Evolutionary conservation across 495 filamentous ascomycete species (phyloP).

Genomic region (Annulohypoxylon moriforme): DNA sequence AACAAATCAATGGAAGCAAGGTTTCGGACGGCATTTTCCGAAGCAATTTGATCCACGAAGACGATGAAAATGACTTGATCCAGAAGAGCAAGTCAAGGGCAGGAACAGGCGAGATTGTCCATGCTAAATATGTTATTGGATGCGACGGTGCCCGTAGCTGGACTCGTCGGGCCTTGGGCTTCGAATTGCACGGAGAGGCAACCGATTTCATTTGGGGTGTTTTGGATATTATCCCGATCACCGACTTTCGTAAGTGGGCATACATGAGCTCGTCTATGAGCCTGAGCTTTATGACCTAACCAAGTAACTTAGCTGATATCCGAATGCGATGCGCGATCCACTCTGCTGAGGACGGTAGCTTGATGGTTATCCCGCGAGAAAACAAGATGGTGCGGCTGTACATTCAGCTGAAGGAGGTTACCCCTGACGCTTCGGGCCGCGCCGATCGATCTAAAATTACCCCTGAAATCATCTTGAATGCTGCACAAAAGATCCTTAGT

Average conservation of each 20-base stretch:
- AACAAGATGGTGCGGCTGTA: constrained; percentile 75
- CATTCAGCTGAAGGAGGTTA: constrained; percentile 73
- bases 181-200: constrained; percentile 70
- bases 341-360: constrained; percentile 68
- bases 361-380: constrained; percentile 78
- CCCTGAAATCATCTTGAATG: constrained; percentile 66
- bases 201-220: constrained; percentile 77
- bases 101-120: constrained; percentile 60
- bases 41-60: constrained; percentile 59
- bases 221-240: constrained; percentile 73
- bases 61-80: constrained; percentile 67
- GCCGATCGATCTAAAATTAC: constrained; percentile 68
- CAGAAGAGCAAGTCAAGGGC: constrained; percentile 47
- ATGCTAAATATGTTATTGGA: constrained; percentile 74
- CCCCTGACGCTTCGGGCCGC: constrained; percentile 57
- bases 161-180: constrained; percentile 68
- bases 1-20: constrained; percentile 51
- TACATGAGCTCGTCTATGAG: constrained; percentile 42
- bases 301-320: constrained; percentile 68
- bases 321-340: constrained; percentile 75
- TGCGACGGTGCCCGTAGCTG: constrained; percentile 76
- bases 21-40: constrained; percentile 60
- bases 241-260: constrained; percentile 72
- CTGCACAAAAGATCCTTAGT: constrained; percentile 67
- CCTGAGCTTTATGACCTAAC: constrained; percentile 65